Evolutionary conservation across 768 basidiomycete genomes (phyloP).

Genomic region (Coprinopsis cinerea): DNA sequence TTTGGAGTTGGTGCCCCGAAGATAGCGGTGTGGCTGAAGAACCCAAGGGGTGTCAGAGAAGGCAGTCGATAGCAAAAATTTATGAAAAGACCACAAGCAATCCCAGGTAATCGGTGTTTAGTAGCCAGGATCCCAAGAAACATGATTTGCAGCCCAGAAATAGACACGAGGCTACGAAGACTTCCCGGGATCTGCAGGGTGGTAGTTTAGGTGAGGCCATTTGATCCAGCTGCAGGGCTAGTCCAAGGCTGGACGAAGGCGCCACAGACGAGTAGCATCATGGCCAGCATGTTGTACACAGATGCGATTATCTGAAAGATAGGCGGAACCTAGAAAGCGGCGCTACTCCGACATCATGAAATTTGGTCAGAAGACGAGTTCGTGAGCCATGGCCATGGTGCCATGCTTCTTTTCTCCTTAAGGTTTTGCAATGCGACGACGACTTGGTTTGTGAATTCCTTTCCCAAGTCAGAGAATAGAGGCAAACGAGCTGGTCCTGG

Average conservation of each 20-base stretch:
- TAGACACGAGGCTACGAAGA: not conserved
- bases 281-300: not conserved
- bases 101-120: not conserved
- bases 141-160: not conserved
- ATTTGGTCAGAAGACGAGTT: not conserved
- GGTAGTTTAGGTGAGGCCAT: too few species aligned
- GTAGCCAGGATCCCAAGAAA: not conserved
- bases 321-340: not conserved
- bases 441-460: too few species aligned
- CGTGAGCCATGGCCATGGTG: not conserved
- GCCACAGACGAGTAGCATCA: not conserved
- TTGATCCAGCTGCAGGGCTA: not conserved
- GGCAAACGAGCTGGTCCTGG: not conserved
- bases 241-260: not conserved
- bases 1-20: conserved; percentile 2
- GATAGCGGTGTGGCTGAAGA: conserved; percentile 1
- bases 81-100: not conserved
- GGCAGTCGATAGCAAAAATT: not conserved
- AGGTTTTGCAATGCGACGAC: not conserved
- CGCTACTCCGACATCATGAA: not conserved
- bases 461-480: not conserved
- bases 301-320: not conserved
- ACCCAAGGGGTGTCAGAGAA: not conserved
- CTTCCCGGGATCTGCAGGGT: not conserved
- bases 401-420: not conserved